Evolutionary conservation across 495 filamentous ascomycete species (phyloP).

Genomic region (Aspergillus nidulans): DNA sequence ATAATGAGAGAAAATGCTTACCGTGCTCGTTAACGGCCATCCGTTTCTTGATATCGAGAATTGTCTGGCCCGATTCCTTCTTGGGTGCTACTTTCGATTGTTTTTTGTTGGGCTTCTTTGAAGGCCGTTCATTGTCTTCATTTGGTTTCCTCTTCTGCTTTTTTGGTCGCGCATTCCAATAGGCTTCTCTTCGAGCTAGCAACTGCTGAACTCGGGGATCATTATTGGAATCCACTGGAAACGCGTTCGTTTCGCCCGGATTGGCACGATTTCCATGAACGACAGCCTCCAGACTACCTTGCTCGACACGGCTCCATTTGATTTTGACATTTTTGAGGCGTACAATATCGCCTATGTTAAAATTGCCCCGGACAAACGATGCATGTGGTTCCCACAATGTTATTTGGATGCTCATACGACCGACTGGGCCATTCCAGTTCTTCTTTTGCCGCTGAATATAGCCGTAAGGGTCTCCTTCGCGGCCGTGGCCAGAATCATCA

Average conservation of each 20-base stretch:
- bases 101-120: constrained; percentile 35
- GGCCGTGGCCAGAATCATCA: constrained; percentile 19
- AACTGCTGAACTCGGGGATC: constrained; percentile 56
- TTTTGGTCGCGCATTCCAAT: constrained; percentile 42
- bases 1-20: constrained; percentile 20
- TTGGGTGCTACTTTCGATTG: constrained; percentile 25
- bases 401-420: constrained; percentile 67
- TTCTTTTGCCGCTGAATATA: constrained; percentile 33
- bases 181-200: constrained; percentile 57
- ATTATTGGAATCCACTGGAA: constrained; percentile 36
- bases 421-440: constrained; percentile 76
- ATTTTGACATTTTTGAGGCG: constrained; percentile 67
- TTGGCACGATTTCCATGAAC: constrained; percentile 59
- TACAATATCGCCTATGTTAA: constrained; percentile 59
- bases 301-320: constrained; percentile 44
- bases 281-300: constrained; percentile 62
- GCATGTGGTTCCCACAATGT: constrained; percentile 70
- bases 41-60: constrained; percentile 26
- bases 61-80: constrained; percentile 33
- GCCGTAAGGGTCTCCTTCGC: constrained; percentile 46
- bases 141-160: constrained; percentile 47
- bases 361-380: constrained; percentile 44
- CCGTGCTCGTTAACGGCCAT: constrained; percentile 35
- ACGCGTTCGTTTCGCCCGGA: constrained; percentile 51
- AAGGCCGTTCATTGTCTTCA: constrained; percentile 24